A percentile compares a stretch with the other conserved stretches of the same genome.
These are phyloP conservation scores for Rhododendron ferrugineum DNA, from an alignment of 148 eudicot species.

Conservation along the genomic window DNA sequence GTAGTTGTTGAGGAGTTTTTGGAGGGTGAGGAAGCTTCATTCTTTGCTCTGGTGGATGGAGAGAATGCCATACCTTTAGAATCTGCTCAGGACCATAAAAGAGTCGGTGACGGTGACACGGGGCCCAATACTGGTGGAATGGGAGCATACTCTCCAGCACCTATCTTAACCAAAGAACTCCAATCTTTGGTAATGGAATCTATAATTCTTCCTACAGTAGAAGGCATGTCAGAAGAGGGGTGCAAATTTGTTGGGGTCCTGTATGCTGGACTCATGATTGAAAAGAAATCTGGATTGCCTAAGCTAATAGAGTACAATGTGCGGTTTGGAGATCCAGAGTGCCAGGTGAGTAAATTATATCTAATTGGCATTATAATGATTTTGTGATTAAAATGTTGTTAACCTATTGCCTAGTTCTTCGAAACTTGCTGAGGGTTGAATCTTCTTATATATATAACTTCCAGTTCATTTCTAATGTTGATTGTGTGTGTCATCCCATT, in stretches of 20 bases:
- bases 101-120: slow-evolving; percentile 87
- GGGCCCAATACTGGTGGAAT: slow-evolving; percentile 98
- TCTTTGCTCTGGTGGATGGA: slow-evolving; percentile 93
- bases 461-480: not conserved
- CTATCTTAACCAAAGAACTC: slow-evolving; percentile 76
- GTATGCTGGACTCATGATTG: slow-evolving; percentile 95
- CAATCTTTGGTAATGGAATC: slow-evolving; percentile 68
- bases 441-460: not conserved
- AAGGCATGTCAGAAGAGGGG: slow-evolving; percentile 85
- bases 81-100: slow-evolving; percentile 96
- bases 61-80: slow-evolving; percentile 81
- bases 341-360: slow-evolving; percentile 63
- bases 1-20: slow-evolving; percentile 79
- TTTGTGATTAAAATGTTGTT: not conserved
- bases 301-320: slow-evolving; percentile 91
- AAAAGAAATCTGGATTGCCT: slow-evolving; percentile 86
- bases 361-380: not conserved
- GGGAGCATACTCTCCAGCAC: slow-evolving; percentile 99
- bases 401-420: not conserved
- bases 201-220: slow-evolving; percentile 75
- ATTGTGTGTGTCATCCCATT: not conserved
- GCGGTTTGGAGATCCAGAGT: slow-evolving; percentile 98
- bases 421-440: not conserved
- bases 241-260: slow-evolving; percentile 92
- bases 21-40: slow-evolving; percentile 95